phyloP scores from a whole-genome alignment of 768 basidiomycete species.

The Psilocybe cubensis region DNA sequence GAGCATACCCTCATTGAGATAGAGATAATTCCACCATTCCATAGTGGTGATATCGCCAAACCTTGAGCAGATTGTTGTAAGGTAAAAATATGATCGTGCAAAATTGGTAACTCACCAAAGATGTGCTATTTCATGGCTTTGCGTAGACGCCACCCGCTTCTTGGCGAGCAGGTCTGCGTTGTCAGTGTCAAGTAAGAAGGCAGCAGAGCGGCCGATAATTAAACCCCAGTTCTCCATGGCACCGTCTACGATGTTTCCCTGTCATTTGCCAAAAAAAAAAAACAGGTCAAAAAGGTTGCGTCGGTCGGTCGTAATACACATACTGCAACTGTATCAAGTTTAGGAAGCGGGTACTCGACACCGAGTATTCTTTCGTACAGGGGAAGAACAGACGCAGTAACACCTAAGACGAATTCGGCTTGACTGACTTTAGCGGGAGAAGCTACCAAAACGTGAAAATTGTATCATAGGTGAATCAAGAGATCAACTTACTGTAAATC shows the following conservation, averaged over 20 bases:
- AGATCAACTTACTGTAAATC: slow-evolving; percentile 64
- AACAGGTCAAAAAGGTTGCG: too few species aligned
- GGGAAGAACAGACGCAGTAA: slow-evolving; percentile 80
- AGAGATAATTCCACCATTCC: slow-evolving; percentile 91
- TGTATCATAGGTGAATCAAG: not conserved
- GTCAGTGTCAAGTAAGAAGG: slow-evolving; percentile 80
- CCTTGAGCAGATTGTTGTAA: not conserved
- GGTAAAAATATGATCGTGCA: not conserved
- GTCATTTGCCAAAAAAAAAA: too few species aligned
- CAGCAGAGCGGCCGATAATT: slow-evolving; percentile 86
- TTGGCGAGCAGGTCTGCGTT: slow-evolving; percentile 72
- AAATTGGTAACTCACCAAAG: slow-evolving; percentile 55
- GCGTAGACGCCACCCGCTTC: slow-evolving; percentile 74
- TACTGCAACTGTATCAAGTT: slow-evolving; percentile 90
- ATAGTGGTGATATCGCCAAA: slow-evolving; percentile 94
- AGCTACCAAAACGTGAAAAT: slow-evolving; percentile 41
- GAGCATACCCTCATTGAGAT: slow-evolving; percentile 73
- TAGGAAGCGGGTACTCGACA: slow-evolving; percentile 90
- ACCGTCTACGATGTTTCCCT: slow-evolving; percentile 89
- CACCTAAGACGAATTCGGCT: slow-evolving; percentile 84
- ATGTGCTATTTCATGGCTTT: slow-evolving; percentile 87
- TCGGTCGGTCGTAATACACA: slow-evolving; percentile 23
- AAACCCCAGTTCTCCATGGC: slow-evolving; percentile 97
- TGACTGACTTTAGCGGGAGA: slow-evolving; percentile 84
- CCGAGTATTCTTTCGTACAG: slow-evolving; percentile 92